Evolutionary conservation across 139 green algal genomes (phyloP).

Genomic region (Klebsormidium nitens): DNA sequence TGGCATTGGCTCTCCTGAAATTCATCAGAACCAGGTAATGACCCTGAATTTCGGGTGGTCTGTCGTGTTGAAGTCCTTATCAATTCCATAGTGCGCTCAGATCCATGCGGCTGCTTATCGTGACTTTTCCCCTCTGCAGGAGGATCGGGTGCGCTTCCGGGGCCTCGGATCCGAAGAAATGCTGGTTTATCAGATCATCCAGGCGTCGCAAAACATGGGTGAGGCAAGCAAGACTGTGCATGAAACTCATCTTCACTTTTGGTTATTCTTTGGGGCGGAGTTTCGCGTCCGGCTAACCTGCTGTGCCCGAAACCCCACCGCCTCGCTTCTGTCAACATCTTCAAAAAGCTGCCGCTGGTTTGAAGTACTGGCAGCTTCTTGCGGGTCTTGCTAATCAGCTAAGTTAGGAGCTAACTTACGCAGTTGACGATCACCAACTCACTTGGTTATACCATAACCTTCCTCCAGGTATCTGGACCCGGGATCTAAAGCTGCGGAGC

Average conservation of each 20-base stretch:
- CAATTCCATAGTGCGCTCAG: no score
- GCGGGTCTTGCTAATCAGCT: neutral
- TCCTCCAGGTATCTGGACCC: conserved; percentile 78
- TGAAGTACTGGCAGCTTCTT: neutral
- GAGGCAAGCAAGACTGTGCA: neutral
- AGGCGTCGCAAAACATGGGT: conserved; percentile 40
- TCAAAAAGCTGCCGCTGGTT: neutral
- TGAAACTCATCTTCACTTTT: no score
- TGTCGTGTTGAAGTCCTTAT: no score
- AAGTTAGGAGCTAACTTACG: neutral
- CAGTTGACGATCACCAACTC: neutral
- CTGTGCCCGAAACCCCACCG: neutral
- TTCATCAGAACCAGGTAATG: no score
- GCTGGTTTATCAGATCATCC: conserved; percentile 83
- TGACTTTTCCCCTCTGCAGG: no score
- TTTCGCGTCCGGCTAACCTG: no score
- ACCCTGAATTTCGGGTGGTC: no score
- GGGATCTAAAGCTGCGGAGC: conserved; percentile 77
- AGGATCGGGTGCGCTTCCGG: no score
- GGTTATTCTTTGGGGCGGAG: no score
- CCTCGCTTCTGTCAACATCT: neutral
- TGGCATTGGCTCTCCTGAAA: no score
- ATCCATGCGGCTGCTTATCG: no score
- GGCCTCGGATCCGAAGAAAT: conserved; percentile 74
- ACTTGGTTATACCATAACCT: neutral